Percentiles rank a stretch among this genome's conserved stretches.
These are phyloP conservation scores for Penicillium malachiteum DNA, from an alignment of 495 filamentous ascomycete genomes.

Conservation along the genomic window DNA sequence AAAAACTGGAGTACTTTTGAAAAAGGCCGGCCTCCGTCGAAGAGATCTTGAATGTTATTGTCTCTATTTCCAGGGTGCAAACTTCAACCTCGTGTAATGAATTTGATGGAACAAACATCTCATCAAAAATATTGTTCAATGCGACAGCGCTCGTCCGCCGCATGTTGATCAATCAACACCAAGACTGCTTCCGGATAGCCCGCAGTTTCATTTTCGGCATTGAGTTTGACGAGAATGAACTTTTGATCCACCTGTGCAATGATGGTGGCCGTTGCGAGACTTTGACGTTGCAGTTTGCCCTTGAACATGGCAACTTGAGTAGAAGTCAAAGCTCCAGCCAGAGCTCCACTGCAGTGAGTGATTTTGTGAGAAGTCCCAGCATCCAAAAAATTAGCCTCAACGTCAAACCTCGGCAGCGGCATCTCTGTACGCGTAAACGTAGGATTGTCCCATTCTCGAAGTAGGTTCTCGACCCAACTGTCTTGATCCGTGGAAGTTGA, in stretches of 20 bases:
- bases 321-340: conserved; percentile 6
- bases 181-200: conserved; percentile 38
- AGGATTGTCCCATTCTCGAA: conserved; percentile 60
- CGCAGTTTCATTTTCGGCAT: background rate
- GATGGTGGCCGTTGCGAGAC: conserved; percentile 61
- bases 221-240: conserved; percentile 73
- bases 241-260: conserved; percentile 87
- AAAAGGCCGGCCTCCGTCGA: conserved; percentile 58
- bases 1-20: conserved; percentile 49
- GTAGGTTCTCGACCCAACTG: conserved; percentile 38
- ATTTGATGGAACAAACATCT: conserved; percentile 30
- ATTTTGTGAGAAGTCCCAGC: conserved; percentile 1
- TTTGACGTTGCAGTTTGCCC: conserved; percentile 64
- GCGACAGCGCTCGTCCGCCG: conserved; percentile 84
- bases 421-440: conserved; percentile 55
- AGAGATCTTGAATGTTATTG: conserved; percentile 62
- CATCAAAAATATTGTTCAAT: conserved; percentile 68
- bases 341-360: background rate
- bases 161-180: conserved; percentile 89
- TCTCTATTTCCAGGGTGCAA: conserved; percentile 42
- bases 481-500: conserved; percentile 4
- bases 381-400: conserved; percentile 4
- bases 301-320: conserved; percentile 30
- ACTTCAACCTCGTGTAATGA: conserved; percentile 6
- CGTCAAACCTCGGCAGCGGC: conserved; percentile 41